Evolutionary conservation across 2,329 filamentous ascomycete species (phyloP).

Genomic region (Epichloe amarillans): DNA sequence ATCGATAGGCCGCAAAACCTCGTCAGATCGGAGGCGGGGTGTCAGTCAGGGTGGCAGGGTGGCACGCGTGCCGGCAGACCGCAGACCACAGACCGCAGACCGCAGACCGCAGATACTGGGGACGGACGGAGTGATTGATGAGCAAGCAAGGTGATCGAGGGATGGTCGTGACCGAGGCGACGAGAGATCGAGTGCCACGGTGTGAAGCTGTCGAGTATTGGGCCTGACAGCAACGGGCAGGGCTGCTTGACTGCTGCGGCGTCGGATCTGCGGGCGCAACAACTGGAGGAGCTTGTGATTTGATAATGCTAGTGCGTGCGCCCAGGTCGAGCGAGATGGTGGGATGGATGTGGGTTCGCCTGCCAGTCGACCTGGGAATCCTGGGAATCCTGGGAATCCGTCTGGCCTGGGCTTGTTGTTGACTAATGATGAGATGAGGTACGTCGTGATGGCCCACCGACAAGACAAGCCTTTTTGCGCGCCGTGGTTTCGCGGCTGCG

Average conservation of each 20-base stretch:
- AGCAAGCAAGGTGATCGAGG: neutral
- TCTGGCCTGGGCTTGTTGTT: neutral
- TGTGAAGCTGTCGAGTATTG: neutral
- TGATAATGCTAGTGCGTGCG: conserved; percentile 1
- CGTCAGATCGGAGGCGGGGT: conserved; percentile 2
- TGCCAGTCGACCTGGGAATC: neutral
- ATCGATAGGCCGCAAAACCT: conserved; percentile 1
- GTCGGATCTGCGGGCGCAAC: neutral
- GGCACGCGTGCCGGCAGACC: conserved; percentile 1
- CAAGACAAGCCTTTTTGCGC: too few species aligned
- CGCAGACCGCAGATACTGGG: neutral
- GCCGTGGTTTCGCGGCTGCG: neutral
- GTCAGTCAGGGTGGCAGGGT: neutral
- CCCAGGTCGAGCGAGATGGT: neutral
- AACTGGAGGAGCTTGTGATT: neutral
- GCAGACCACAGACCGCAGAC: neutral
- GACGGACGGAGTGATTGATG: neutral
- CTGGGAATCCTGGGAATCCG: neutral
- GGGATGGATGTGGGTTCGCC: neutral
- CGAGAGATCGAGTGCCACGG: neutral
- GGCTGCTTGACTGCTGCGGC: neutral
- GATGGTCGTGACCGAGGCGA: neutral
- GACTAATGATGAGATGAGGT: too few species aligned
- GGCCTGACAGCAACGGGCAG: neutral
- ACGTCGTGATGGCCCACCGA: too few species aligned